Evolutionary conservation across 805 yeast species (phyloP), one percentile per base, ranked within the genome.

Genomic region (Zygosaccharomyces pseudorouxii): DNA sequence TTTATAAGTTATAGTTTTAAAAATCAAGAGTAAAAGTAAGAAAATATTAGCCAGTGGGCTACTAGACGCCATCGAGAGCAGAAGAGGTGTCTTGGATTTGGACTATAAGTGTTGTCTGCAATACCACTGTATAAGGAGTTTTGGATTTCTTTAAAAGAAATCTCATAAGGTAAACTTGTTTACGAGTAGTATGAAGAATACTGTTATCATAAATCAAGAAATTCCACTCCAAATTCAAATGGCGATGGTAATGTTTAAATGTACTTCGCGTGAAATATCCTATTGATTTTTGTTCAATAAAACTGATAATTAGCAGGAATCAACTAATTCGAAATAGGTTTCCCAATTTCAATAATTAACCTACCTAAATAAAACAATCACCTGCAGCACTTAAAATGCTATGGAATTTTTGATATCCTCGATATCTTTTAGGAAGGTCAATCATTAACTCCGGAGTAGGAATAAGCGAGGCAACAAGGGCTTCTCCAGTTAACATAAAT

Each of bases 401-500:
- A 22, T 22, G 23, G 6, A 22, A 18, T 36, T 20, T 20, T 25
- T 28, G 6, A 11, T 29, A n/a, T 11, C 14, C 31, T 5, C n/a
- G 19, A 14, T 31, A 14, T 31, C 35, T 14, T 31, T 31, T 31
- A 31, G 35, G 35, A 31, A 31, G 35, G 35, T 31, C 35, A 12
- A 31, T n/a, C 35, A 31, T 31, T n/a, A n/a, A 14, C 35, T 14
- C 14, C 35, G 16, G 14, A 31, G 35, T n/a, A 31, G 18, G 35
- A 31, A 31, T 8, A 31, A 31, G 35, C 35, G 19, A 31, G 18
- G 19, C 18, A 31, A 31, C 18, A 31, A 46, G 30, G 45, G 41
- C 31, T 51, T 52, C 8, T 38, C 46, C 10, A 50, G 50, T 25
- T 79, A 23, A 79, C 35, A 18, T n/a, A n/a, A 18, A 31, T 31